Conservation (phyloP, 768 basidiomycete genomes). For the Candolleomyces efflorescens region DNA sequence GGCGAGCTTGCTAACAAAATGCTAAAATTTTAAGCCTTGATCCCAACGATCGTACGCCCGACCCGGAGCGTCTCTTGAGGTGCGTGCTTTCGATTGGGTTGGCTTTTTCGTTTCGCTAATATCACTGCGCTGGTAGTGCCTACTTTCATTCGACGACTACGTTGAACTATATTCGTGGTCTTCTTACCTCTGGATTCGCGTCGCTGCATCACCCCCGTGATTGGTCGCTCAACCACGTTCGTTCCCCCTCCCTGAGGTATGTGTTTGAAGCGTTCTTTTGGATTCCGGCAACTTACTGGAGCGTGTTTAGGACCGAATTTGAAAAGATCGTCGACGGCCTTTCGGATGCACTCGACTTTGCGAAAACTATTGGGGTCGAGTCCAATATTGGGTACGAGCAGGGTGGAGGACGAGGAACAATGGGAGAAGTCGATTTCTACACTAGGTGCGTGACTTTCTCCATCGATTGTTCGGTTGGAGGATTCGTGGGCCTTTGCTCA, state of each 20-base stretch:
- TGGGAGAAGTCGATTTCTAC: slow-evolving; percentile 92
- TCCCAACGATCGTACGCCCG: slow-evolving; percentile 76
- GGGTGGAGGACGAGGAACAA: slow-evolving; percentile 63
- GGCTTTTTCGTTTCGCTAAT: background rate
- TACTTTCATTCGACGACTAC: slow-evolving; percentile 97
- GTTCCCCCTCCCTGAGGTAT: slow-evolving; percentile 71
- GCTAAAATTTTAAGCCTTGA: slow-evolving; percentile 43
- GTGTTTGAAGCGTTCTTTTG: slow-evolving; percentile 16
- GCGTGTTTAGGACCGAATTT: slow-evolving; percentile 62
- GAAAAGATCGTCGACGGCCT: slow-evolving; percentile 80
- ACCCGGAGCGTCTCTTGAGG: slow-evolving; percentile 88
- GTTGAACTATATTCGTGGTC: slow-evolving; percentile 84
- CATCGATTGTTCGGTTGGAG: background rate
- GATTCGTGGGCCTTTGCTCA: background rate
- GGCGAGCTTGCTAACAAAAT: slow-evolving; percentile 7
- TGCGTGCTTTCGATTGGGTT: slow-evolving; percentile 19
- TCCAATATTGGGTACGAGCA: slow-evolving; percentile 55
- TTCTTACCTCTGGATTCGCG: slow-evolving; percentile 91
- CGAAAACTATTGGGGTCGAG: slow-evolving; percentile 78
- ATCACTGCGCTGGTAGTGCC: slow-evolving; percentile 56
- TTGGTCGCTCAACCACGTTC: slow-evolving; percentile 92
- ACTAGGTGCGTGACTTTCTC: slow-evolving; percentile 54
- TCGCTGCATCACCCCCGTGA: slow-evolving; percentile 86
- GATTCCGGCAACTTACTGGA: background rate
- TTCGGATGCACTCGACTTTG: slow-evolving; percentile 91